Conservation (phyloP, 306 rosid species). For the Calophaca sinica region DNA sequence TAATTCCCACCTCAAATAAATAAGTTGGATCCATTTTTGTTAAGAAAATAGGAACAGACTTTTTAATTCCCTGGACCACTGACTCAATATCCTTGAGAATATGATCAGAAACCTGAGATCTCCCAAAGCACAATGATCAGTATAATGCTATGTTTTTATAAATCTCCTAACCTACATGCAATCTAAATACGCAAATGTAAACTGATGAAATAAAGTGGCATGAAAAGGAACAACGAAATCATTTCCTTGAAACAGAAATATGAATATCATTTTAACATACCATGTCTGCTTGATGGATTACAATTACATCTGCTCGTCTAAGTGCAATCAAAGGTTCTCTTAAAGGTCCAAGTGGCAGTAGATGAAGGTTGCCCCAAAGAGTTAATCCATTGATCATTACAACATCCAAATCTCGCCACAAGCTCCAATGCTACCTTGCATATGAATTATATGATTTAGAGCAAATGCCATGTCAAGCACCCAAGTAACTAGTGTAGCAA, state of each 20-base stretch:
- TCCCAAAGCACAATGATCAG: conserved; percentile 43
- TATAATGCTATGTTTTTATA: conserved; percentile 1
- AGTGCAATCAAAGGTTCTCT: conserved; percentile 86
- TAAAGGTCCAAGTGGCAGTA: conserved; percentile 87
- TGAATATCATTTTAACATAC: too few relatives aligned
- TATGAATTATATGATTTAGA: conserved; percentile 42
- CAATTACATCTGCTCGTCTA: conserved; percentile 69
- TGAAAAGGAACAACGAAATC: not conserved
- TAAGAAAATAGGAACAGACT: conserved; percentile 66
- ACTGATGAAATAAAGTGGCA: not conserved
- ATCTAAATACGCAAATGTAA: conserved; percentile 4
- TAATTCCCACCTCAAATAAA: conserved; percentile 64
- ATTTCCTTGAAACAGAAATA: too few relatives aligned
- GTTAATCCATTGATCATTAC: conserved; percentile 87
- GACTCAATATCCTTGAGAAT: conserved; percentile 59
- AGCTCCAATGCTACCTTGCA: conserved; percentile 82
- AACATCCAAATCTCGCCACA: conserved; percentile 83
- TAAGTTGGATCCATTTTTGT: conserved; percentile 79
- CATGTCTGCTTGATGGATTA: conserved; percentile 85
- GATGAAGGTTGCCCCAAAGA: conserved; percentile 76
- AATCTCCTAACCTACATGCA: conserved; percentile 11
- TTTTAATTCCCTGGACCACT: conserved; percentile 52
- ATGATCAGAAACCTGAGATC: conserved; percentile 70
- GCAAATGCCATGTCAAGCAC: not conserved
- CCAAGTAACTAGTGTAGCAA: conserved; percentile 4